A percentile compares a stretch with the other conserved stretches of the same genome.
Conservation (phyloP, 2,329 filamentous ascomycete genomes). For the Clonostachys rosea region DNA sequence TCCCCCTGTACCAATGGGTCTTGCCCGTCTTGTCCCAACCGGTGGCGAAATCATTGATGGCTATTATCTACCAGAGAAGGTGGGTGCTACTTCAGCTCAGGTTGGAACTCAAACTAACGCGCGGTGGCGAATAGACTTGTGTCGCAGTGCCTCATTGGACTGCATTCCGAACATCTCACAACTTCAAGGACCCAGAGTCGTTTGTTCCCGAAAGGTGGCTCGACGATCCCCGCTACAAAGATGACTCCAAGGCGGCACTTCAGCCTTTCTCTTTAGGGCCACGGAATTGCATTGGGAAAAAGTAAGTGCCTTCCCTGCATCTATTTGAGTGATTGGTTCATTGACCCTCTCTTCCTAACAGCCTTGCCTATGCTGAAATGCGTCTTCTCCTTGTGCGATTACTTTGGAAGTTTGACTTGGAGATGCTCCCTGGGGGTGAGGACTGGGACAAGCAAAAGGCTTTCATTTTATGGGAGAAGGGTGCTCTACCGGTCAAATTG, state of each 20-base stretch:
- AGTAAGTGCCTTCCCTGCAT: no score
- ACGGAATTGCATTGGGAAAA: constrained; percentile 9
- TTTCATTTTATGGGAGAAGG: no score
- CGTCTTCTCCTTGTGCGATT: constrained; percentile 17
- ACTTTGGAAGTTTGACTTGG: constrained; percentile 17
- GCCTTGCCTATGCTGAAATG: constrained; percentile 22
- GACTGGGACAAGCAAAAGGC: no score
- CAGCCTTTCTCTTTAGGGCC: constrained; percentile 17
- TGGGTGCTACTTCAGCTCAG: no score
- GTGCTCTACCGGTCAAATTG: background rate
- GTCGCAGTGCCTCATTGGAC: no score
- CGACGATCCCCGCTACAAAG: constrained; percentile 9
- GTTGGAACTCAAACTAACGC: no score
- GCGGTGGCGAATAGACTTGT: no score
- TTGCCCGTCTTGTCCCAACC: background rate
- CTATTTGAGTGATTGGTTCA: no score
- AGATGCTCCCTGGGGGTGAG: no score
- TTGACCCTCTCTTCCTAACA: background rate
- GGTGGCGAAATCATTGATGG: background rate
- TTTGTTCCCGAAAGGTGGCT: constrained; percentile 33
- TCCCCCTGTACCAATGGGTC: constrained; percentile 5
- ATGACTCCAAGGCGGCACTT: constrained; percentile 13
- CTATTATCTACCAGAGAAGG: background rate
- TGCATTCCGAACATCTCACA: no score
- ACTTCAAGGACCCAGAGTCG: constrained; percentile 21